Evolutionary conservation across 371 early-diverging fungal genomes (phyloP).

Genomic region (Sporodiniella umbellata): DNA sequence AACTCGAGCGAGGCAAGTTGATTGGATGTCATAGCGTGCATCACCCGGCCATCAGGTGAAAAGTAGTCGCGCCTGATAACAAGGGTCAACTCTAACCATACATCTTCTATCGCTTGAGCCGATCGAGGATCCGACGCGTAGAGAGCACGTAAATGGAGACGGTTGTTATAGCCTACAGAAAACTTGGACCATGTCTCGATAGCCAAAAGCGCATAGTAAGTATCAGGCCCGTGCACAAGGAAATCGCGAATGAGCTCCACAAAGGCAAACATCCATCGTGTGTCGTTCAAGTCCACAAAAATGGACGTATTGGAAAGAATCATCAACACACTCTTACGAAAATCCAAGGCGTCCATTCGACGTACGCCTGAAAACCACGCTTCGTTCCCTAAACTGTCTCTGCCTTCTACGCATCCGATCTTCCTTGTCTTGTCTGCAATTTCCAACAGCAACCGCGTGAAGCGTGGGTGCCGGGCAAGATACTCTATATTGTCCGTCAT

Average conservation of each 20-base stretch:
- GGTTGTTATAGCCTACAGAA: constrained; percentile 56
- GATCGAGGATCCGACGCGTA: constrained; percentile 16
- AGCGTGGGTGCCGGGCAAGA: constrained; percentile 53
- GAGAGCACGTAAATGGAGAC: constrained; percentile 38
- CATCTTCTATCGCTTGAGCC: constrained; percentile 18
- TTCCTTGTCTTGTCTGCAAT: constrained; percentile 15
- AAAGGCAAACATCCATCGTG: constrained; percentile 36
- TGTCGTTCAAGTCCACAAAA: constrained; percentile 28
- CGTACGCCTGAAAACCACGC: constrained; percentile 49
- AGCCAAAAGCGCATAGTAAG: constrained; percentile 55
- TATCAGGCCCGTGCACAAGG: constrained; percentile 49
- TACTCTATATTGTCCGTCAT: constrained; percentile 58
- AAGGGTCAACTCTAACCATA: constrained; percentile 37
- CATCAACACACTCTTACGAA: constrained; percentile 53
- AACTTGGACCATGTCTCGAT: constrained; percentile 58
- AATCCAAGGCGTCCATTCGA: constrained; percentile 54
- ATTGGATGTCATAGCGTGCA: constrained; percentile 44
- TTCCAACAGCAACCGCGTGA: constrained; percentile 34
- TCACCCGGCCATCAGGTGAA: constrained; percentile 36
- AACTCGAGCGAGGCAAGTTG: constrained; percentile 57
- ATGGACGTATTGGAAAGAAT: constrained; percentile 53
- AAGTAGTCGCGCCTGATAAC: constrained; percentile 41
- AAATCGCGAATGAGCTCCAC: constrained; percentile 51
- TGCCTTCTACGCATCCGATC: constrained; percentile 10
- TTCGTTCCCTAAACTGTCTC: constrained; percentile 16